These are phyloP conservation scores for Bretschneidera sinensis DNA, from an alignment of 345 rosid genomes.

Conservation along the genomic window DNA sequence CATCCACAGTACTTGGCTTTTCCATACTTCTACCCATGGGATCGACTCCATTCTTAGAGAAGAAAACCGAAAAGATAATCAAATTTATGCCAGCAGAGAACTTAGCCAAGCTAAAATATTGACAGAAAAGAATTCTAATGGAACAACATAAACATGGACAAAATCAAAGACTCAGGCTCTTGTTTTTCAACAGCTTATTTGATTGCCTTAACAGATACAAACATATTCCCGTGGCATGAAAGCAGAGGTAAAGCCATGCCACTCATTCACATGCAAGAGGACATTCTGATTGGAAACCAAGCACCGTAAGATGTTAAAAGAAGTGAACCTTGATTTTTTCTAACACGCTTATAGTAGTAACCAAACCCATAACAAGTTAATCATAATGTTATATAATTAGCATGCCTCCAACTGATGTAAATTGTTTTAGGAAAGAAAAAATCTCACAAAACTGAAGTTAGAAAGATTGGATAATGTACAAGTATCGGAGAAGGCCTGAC, in stretches of 20 bases:
- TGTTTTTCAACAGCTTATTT: background rate
- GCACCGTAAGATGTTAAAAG: background rate
- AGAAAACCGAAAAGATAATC: constrained; percentile 2
- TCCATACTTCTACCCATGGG: constrained; percentile 69
- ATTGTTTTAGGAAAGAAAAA: background rate
- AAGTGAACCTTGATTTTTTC: background rate
- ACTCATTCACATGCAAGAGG: too few relatives aligned
- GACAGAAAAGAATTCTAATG: constrained; percentile 4
- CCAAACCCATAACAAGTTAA: too few relatives aligned
- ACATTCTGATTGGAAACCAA: background rate
- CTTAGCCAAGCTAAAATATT: background rate
- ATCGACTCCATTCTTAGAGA: constrained; percentile 77
- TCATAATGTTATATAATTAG: background rate
- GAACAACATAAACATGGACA: constrained; percentile 6
- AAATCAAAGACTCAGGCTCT: background rate
- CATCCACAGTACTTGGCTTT: constrained; percentile 70
- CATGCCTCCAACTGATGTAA: constrained; percentile 1
- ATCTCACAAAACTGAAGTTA: background rate
- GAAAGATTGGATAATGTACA: constrained; percentile 31
- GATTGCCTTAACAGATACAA: too few relatives aligned
- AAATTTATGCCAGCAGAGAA: background rate
- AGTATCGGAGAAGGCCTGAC: constrained; percentile 58
- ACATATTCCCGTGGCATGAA: too few relatives aligned
- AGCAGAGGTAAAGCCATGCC: too few relatives aligned
- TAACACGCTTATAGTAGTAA: background rate